Base-by-base conservation (phyloP, 768 basidiomycete species). In the Leccinum incarnatum region DNA sequence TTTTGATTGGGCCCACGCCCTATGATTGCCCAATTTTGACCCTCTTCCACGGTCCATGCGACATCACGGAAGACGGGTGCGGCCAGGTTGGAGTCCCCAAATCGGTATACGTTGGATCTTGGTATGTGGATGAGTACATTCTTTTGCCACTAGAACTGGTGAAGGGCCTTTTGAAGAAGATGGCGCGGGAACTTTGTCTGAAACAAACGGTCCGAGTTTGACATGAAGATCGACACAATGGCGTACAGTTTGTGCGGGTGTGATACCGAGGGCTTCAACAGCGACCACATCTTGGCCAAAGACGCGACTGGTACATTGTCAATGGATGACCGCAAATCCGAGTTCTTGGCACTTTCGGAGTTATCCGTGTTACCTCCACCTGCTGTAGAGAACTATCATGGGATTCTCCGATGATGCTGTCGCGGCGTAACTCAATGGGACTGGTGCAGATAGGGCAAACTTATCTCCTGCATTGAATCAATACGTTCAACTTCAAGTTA, bases 11-110 rank as follows among this genome's bases (percentile, higher is more conserved):
- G 80, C 1, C 82, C 83, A 29, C 84, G 81, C 1, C 86, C 85
- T 4, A 93, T 78, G 9, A 93, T 78, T 0, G 87, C 91, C 92
- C 92, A 93, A 15, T 79, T 84, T 67, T 92, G 82, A 27, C 79
- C 79, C 19, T 86, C 78, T 23, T 78, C 71, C 0, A 89, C 77
- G 6, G 77, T 81, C 88, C 88, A 89, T 14, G 78, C 68, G 1
- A 88, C 68, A 58, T 80, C 74, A 0, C 72, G 78, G 62, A 89
- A 77, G 5, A 85, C 76, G 14, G 85, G 84, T 4, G 64, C 56
- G 2, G 76, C 72, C 21, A 73, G 67, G 55, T 79, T 77, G 2
- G 82, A 73, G 53, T 83, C 80, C 0, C 86, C 87, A 62, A 88
- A 87, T 4, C 80, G 81, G 71, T 82, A 83, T 11, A 87, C 72